Evolutionary conservation across 495 filamentous ascomycete genomes (phyloP), one percentile per base, ranked within the genome.

Genomic region (Penicillium soppii): DNA sequence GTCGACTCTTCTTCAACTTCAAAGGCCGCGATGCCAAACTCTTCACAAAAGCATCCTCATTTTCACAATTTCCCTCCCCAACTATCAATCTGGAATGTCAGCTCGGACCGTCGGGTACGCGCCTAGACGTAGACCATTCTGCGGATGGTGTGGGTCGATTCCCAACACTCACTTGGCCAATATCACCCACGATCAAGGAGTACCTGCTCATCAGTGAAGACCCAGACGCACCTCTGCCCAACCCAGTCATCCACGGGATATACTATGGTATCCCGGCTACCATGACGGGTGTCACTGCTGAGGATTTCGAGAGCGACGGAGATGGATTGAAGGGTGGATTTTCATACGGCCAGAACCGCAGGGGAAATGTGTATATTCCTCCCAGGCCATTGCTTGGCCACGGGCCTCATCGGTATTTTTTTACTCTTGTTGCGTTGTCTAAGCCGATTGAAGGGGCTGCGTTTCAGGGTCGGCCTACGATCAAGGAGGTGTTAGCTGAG

Each of bases 191-290:
- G 5, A 69, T 73, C 5, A 70, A 70, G 38, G 61, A 82, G 52
- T 82, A n/a, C n/a, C n/a, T 82, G 3, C 48, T 82, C 6, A 53
- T 79, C 25, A 66, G 68, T 29, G 74, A 80, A 53, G 77, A 82
- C 40, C 73, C 77, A 0, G 77, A 82, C 54, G 72, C 72, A 15
- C 74, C 79, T 1, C 29, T 79, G 36, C 68, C 73, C 4, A 68
- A 53, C 16, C 71, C 77, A 5, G 69, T 74, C 26, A 61, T 73
- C 22, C 78, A 81, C 48, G 76, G 71, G 27, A 54, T 79, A 23
- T 79, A 73, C 51, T 68, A 67, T 19, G 70, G 70, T 1, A 79
- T 81, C 29, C 61, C 67, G 3, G 53, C 69, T 1, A 57, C 56
- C 4, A 66, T 57, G 27, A 73, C 62, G 5, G 64, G 65, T 8